Conservation (phyloP, 768 basidiomycete species). For the Trametes cinnabarina region DNA sequence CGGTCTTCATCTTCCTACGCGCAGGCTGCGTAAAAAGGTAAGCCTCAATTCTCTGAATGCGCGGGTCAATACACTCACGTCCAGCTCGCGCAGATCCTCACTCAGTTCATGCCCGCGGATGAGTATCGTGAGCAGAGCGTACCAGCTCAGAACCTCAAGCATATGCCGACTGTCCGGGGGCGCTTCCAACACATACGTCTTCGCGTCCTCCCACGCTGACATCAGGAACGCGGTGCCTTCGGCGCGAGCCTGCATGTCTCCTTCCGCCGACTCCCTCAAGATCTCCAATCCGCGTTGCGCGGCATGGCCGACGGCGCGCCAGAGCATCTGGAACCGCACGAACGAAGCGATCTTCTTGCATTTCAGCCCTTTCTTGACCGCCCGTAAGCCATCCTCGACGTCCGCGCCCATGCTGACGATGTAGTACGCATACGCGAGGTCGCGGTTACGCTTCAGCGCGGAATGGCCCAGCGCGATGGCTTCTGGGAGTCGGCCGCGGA, state of each 20-base stretch:
- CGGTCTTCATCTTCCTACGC: constrained; percentile 43
- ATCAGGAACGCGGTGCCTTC: constrained; percentile 58
- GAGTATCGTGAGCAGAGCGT: constrained; percentile 50
- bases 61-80: constrained; percentile 35
- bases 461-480: constrained; percentile 46
- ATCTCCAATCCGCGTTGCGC: not conserved
- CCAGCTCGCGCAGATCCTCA: constrained; percentile 47
- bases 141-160: constrained; percentile 59
- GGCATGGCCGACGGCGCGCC: constrained; percentile 48
- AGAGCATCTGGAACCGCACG: constrained; percentile 53
- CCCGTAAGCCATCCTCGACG: constrained; percentile 48
- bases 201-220: constrained; percentile 61
- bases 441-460: constrained; percentile 49
- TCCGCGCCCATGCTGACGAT: constrained; percentile 51
- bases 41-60: too few relatives aligned
- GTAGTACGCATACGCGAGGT: constrained; percentile 61
- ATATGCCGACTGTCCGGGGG: constrained; percentile 63
- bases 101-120: constrained; percentile 52
- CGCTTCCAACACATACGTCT: constrained; percentile 49
- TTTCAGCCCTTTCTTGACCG: constrained; percentile 65
- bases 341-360: constrained; percentile 54
- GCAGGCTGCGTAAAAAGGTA: constrained; percentile 26
- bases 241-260: constrained; percentile 3
- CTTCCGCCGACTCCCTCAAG: constrained; percentile 42
- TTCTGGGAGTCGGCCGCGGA: constrained; percentile 44